Evolutionary conservation across 768 basidiomycete genomes (phyloP), one percentile per base, ranked within the genome.

Genomic region (Lactarius hatsudake): DNA sequence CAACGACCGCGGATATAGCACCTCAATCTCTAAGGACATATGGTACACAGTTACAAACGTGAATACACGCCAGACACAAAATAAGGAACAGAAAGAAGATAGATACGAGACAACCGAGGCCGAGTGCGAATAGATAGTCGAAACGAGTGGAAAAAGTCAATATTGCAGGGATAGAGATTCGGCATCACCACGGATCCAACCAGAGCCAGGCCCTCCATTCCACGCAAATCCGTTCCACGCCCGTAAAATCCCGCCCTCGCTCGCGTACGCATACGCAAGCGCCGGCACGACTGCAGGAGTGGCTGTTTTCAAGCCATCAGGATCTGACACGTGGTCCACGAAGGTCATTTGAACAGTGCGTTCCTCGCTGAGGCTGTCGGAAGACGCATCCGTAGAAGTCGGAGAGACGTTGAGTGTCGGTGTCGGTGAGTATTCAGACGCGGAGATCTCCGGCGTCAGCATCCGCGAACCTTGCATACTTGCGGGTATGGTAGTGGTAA

Each of bases 341-440:
- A 60, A 67, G 7, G 36, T 38, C 68, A 71, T 70, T 45, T 71
- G 71, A 6, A 71, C 61, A 0, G 71, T 71, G n/a, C 71, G 71
- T 45, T 67, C 69, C 36, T 71, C 71, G 38, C 38, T 40, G 65
- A 70, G 45, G 43, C 68, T 65, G n/a, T 65, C 70, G 38, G 62
- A 67, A 54, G 70, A 71, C n/a, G 56, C 48, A 20, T 70, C 71
- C 18, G 71, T 71, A 28, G 62, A 34, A 18, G 71, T 48, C 18
- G 71, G 71, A 26, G 71, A 71, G 2, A 45, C 62, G 53, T 63
- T 71, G 34, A 72, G 60, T 2, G 70, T 71, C 20, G 71, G 71
- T 23, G 71, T 71, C 8, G 71, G 71, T 18, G 68, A 71, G 36
- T 63, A 69, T 45, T 70, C 64, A 36, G 51, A 61, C 18, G 58